These are phyloP conservation scores for Phaeosphaeria sp. DNA, from an alignment of 2,329 filamentous ascomycete species.

Conservation along the genomic window DNA sequence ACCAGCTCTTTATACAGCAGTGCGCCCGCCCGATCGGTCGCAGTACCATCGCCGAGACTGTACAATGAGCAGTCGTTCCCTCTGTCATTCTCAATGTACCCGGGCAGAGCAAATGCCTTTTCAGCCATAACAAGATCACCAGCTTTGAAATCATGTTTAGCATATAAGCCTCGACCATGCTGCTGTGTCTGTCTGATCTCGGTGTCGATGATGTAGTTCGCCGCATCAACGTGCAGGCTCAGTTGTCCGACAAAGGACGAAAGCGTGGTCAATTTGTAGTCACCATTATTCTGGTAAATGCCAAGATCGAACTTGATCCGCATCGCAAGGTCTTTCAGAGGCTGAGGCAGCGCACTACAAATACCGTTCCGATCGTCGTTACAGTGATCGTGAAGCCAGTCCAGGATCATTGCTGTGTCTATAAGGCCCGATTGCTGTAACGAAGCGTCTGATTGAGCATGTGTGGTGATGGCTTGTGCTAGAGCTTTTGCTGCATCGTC, in stretches of 20 bases:
- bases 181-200: conserved; percentile 47
- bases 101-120: conserved; percentile 57
- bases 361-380: conserved; percentile 21
- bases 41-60: conserved; percentile 33
- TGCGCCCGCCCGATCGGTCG: conserved; percentile 46
- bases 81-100: conserved; percentile 46
- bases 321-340: conserved; percentile 24
- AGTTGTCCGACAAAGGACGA: conserved; percentile 29
- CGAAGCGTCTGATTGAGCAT: not conserved
- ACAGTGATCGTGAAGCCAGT: conserved; percentile 23
- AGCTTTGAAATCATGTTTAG: conserved; percentile 53
- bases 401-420: not conserved
- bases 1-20: conserved; percentile 51
- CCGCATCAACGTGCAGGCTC: conserved; percentile 29
- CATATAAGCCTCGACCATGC: conserved; percentile 60
- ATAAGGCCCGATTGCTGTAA: conserved; percentile 1
- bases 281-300: conserved; percentile 15
- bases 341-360: conserved; percentile 13
- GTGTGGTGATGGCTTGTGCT: conserved; percentile 16
- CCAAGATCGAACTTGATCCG: conserved; percentile 33
- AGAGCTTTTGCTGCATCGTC: conserved; percentile 30
- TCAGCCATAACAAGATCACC: conserved; percentile 63
- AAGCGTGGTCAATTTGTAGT: conserved; percentile 25
- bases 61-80: conserved; percentile 25
- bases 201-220: conserved; percentile 26